These are phyloP conservation scores for Aspergillus sp. DNA, from an alignment of 2,329 filamentous ascomycete species.

Conservation along the genomic window DNA sequence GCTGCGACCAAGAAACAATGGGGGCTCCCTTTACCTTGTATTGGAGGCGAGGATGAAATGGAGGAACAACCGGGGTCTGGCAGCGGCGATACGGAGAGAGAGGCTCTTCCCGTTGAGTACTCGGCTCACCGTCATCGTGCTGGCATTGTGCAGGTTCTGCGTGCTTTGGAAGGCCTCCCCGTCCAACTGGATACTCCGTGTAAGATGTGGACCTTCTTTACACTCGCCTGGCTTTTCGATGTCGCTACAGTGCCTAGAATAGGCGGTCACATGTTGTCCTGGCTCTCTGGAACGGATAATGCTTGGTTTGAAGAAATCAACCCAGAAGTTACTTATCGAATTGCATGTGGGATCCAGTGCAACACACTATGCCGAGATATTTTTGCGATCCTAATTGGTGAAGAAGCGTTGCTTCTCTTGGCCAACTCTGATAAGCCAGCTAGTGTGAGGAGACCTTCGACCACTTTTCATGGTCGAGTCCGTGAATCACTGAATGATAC, in stretches of 20 bases:
- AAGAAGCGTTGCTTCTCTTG: constrained; percentile 50
- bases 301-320: constrained; percentile 58
- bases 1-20: constrained; percentile 38
- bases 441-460: constrained; percentile 1
- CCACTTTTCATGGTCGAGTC: constrained; percentile 44
- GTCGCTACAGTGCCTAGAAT: constrained; percentile 26
- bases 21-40: constrained; percentile 33
- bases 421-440: constrained; percentile 10
- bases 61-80: constrained; percentile 4
- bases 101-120: constrained; percentile 48
- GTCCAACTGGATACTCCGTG: constrained; percentile 60
- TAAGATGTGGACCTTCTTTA: constrained; percentile 63
- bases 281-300: constrained; percentile 56
- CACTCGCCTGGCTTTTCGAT: constrained; percentile 57
- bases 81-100: neutral
- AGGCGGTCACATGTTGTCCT: constrained; percentile 49
- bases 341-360: constrained; percentile 44
- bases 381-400: constrained; percentile 60
- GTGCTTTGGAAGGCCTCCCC: constrained; percentile 51
- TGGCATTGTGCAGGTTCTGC: constrained; percentile 59
- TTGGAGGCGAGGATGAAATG: constrained; percentile 48
- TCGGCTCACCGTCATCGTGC: constrained; percentile 60
- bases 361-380: constrained; percentile 36
- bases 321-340: constrained; percentile 56
- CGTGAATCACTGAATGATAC: constrained; percentile 50